Evolutionary conservation across 2,329 filamentous ascomycete species (phyloP), one percentile per base, ranked within the genome.

Genomic region (Bisporella sp.): DNA sequence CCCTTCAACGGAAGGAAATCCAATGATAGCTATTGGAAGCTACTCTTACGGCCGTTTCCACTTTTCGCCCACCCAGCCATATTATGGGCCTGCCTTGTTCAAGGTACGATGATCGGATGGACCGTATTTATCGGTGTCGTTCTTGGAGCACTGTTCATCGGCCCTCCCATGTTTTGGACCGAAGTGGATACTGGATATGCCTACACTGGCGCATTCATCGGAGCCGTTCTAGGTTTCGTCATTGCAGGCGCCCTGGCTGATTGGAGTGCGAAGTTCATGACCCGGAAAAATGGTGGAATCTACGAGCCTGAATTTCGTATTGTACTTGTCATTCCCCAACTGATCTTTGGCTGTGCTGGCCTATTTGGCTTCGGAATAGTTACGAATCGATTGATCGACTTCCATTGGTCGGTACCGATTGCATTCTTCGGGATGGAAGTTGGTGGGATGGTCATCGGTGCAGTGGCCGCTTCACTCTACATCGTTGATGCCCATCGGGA

Each of bases 261-360:
- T 66, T 82, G 76, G 67, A 83, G 79, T 48, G 87, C 86, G 35
- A 81, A 76, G 48, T 72, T 72, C 44, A 75, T 96, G 71, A 91
- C 89, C 21, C 77, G 76, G 50, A 73, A 75, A 54, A 96, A 97
- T 69, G 74, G 75, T 11, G 91, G 91, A 46, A 76, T 89, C 50
- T 96, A 95, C 64, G 91, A 96, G 68, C 91, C 92, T 1, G 92
- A 96, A 65, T 96, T 95, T 66, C 79, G 91, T 13, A 82, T 96
- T 53, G 61, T 93, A 6, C 77, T 97, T 1, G 86, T 96, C 0
- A 71, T 93, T 2, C 89, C 90, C 4, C 89, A 93, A 73, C 71
- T 95, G 41, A 68, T 96, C 2, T 77, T 92, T 51, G 87, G 87
- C 11, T 81, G 83, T 45, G 81, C 85, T 11, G 91, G 91, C 1